Conservation (phyloP, 1,139 yeast species). For the Saccharomyces hybrid region DNA sequence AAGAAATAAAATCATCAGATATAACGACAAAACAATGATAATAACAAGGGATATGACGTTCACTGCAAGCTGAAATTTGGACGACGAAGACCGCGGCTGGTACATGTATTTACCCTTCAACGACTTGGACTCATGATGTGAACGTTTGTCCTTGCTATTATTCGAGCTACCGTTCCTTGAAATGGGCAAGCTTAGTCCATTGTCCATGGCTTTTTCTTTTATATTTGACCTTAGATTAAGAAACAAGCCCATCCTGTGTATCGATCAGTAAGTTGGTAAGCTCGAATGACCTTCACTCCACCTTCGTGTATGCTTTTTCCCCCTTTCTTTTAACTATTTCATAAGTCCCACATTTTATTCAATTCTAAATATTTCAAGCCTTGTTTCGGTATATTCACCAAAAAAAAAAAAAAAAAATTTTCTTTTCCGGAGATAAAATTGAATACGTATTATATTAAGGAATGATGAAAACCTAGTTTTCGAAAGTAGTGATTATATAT, state of each 20-base stretch:
- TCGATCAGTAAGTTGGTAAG: background rate
- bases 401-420: background rate
- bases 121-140: background rate
- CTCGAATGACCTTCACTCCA: background rate
- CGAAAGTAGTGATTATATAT: background rate
- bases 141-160: background rate
- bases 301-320: background rate
- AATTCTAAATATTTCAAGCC: background rate
- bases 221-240: background rate
- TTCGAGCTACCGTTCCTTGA: slow-evolving; percentile 1
- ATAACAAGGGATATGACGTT: background rate
- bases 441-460: background rate
- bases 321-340: background rate
- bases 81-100: background rate
- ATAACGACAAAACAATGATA: background rate
- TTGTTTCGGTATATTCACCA: background rate
- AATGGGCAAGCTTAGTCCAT: slow-evolving; percentile 1
- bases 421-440: background rate
- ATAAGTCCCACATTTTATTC: background rate
- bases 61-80: background rate
- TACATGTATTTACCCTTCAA: background rate
- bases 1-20: background rate
- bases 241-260: background rate
- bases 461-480: background rate
- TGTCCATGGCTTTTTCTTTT: background rate